Evolutionary conservation across 2,329 filamentous ascomycete genomes (phyloP).

Genomic region (Trichoderma guizhouense): DNA sequence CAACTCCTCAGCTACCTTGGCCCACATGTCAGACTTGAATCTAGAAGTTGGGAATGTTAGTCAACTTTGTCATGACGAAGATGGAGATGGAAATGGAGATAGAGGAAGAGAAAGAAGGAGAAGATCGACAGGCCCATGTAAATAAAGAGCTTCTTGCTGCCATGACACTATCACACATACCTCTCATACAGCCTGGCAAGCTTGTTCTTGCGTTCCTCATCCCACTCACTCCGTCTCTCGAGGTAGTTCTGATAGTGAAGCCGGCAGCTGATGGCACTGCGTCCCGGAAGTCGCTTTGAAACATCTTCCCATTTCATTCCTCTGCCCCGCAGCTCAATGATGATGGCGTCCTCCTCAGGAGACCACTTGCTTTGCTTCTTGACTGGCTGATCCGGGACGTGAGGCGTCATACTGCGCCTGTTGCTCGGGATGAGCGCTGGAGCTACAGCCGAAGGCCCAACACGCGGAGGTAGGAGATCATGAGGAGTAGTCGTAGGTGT

Average conservation of each 20-base stretch:
- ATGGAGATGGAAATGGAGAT: background rate
- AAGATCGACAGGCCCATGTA: background rate
- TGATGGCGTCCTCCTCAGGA: constrained; percentile 84
- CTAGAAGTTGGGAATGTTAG: constrained; percentile 44
- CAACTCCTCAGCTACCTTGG: constrained; percentile 92
- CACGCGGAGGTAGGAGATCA: constrained; percentile 28
- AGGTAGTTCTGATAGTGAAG: constrained; percentile 97
- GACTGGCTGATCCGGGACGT: constrained; percentile 64
- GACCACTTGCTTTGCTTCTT: constrained; percentile 99
- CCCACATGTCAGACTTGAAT: constrained; percentile 98
- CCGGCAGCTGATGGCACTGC: constrained; percentile 90
- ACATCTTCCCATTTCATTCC: constrained; percentile 99
- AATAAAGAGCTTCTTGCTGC: background rate
- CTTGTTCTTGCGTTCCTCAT: constrained; percentile 97
- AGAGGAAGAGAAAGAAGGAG: no score
- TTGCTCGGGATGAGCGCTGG: constrained; percentile 32
- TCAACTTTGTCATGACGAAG: background rate
- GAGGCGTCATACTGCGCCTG: constrained; percentile 39
- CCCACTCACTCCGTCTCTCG: constrained; percentile 89
- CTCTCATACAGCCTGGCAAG: constrained; percentile 91
- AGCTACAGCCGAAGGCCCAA: constrained; percentile 29
- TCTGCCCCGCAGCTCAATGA: constrained; percentile 83
- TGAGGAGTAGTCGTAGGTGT: constrained; percentile 19
- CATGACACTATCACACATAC: constrained; percentile 48
- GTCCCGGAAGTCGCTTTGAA: constrained; percentile 81